Conservation (phyloP, 345 rosid species). For the Leavenworthia alabamica region DNA sequence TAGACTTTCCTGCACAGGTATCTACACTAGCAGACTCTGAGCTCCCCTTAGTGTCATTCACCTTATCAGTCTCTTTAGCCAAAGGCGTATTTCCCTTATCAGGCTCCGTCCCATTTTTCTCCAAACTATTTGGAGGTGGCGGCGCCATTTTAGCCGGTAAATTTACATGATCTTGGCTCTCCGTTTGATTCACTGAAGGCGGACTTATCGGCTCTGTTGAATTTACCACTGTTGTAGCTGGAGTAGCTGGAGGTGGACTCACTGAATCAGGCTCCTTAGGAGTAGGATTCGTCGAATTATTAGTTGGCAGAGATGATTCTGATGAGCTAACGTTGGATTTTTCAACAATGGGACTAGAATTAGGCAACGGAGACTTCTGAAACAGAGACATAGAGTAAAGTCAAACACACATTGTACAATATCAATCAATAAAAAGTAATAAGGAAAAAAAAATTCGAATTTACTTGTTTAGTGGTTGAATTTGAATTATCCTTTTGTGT, state of each 20-base stretch:
- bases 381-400: conserved; percentile 15
- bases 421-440: neutral
- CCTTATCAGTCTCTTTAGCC: conserved; percentile 11
- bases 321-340: conserved; percentile 24
- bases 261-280: conserved; percentile 17
- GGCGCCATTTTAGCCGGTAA: conserved; percentile 5
- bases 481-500: conserved; percentile 17
- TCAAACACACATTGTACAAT: neutral
- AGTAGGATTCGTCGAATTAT: conserved; percentile 24
- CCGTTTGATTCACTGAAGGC: conserved; percentile 23
- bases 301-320: conserved; percentile 4
- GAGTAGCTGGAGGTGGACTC: conserved; percentile 22
- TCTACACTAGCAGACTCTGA: conserved; percentile 27
- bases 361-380: conserved; percentile 41
- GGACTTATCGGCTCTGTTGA: conserved; percentile 19
- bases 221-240: neutral
- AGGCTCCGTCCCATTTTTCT: conserved; percentile 1
- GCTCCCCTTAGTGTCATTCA: conserved; percentile 20
- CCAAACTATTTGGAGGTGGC: conserved; percentile 19
- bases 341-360: conserved; percentile 7
- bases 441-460: neutral
- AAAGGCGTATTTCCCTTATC: conserved; percentile 1
- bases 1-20: conserved; percentile 43
- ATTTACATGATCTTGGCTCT: conserved; percentile 12
- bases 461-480: conserved; percentile 34